phyloP scores from a whole-genome alignment of 2,329 filamentous ascomycete genomes.

The Botrytis medusae region DNA sequence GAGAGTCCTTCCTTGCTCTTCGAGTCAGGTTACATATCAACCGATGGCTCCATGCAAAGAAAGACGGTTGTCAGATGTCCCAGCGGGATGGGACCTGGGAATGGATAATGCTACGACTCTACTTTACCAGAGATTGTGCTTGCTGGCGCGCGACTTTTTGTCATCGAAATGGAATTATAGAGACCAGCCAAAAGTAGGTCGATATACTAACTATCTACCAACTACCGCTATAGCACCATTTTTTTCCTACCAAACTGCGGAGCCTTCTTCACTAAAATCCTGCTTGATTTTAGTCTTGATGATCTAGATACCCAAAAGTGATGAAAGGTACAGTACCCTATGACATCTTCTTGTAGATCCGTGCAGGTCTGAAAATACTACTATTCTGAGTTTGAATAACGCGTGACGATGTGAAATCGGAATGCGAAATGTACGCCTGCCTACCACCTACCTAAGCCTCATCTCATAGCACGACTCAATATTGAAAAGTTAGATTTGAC shows the following conservation, averaged over 20 bases:
- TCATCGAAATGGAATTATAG: not conserved
- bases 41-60: conserved; percentile 9
- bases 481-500: not conserved
- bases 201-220: not conserved
- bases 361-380: not conserved
- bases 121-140: conserved; percentile 6
- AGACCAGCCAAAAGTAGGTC: not conserved
- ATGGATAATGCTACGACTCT: conserved; percentile 1
- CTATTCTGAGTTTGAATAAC: not conserved
- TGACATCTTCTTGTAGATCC: not conserved
- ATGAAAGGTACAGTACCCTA: not conserved
- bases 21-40: conserved; percentile 8
- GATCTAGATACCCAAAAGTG: not conserved
- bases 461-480: not conserved
- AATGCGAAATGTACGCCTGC: not conserved
- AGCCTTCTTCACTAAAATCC: not conserved
- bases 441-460: not conserved
- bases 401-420: not conserved
- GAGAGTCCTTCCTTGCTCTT: conserved; percentile 7
- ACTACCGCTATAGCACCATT: not conserved
- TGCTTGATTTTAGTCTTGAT: not conserved
- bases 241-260: not conserved
- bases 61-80: conserved; percentile 12
- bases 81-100: conserved; percentile 16
- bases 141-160: not conserved